These are phyloP conservation scores for Hypoxylon sp. DNA, from an alignment of 2,329 filamentous ascomycete species.

Conservation along the genomic window DNA sequence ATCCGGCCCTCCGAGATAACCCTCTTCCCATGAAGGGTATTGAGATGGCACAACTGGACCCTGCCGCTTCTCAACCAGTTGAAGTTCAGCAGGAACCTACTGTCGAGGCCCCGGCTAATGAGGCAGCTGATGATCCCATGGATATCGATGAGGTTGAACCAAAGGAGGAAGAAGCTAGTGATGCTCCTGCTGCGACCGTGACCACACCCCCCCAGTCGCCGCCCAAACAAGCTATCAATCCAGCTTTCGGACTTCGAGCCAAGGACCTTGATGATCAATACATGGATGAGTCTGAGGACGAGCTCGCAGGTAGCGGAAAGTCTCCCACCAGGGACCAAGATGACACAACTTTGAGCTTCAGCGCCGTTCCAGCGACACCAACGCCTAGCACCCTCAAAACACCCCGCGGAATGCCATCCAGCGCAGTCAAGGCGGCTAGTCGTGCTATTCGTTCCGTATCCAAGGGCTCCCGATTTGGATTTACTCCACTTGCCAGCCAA, in stretches of 20 bases:
- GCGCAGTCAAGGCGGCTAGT: conserved; percentile 50
- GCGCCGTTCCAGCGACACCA: conserved; percentile 61
- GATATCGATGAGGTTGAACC: conserved; percentile 52
- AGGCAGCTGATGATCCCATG: conserved; percentile 40
- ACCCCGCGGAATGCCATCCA: conserved; percentile 47
- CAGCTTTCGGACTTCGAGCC: conserved; percentile 62
- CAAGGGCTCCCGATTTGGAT: conserved; percentile 63
- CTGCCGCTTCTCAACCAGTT: conserved; percentile 16
- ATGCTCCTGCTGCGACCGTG: conserved; percentile 33
- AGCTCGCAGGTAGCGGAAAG: conserved; percentile 58
- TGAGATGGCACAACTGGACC: conserved; percentile 20
- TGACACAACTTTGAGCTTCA: conserved; percentile 50
- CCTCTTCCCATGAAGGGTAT: conserved; percentile 42
- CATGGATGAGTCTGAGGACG: conserved; percentile 69
- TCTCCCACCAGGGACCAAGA: conserved; percentile 49
- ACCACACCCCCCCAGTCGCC: conserved; percentile 53
- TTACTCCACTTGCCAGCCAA: conserved; percentile 75
- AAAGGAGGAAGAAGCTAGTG: conserved; percentile 35
- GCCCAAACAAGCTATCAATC: conserved; percentile 49
- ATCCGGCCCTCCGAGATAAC: conserved; percentile 58
- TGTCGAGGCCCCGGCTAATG: conserved; percentile 20
- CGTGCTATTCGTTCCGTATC: conserved; percentile 53
- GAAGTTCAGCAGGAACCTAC: conserved; percentile 17
- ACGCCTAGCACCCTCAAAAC: conserved; percentile 53
- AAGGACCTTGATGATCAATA: conserved; percentile 63